Percentiles rank a stretch among this genome's conserved stretches.
Conservation (phyloP, 441 rosid genomes). For the Breynia disticha region DNA sequence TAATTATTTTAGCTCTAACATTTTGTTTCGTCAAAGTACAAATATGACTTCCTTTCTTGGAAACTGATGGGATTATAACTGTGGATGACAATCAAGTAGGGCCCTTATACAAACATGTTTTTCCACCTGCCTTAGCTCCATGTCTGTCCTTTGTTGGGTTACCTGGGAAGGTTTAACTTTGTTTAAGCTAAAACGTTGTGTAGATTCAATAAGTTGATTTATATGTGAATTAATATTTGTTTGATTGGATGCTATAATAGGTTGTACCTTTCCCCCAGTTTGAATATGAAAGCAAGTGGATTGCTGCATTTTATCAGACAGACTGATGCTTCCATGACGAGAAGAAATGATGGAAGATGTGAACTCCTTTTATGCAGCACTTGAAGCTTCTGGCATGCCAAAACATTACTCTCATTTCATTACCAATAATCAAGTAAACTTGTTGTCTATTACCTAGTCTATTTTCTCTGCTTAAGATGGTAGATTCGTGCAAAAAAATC, state of each 20-base stretch:
- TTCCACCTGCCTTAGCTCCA: conserved; percentile 61
- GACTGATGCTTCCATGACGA: conserved; percentile 38
- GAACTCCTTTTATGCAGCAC: conserved; percentile 33
- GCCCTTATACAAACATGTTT: conserved; percentile 63
- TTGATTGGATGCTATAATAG: conserved; percentile 21
- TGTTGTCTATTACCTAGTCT: not conserved
- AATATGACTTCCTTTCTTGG: conserved; percentile 58
- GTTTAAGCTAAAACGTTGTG: conserved; percentile 3
- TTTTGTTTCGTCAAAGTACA: conserved; percentile 33
- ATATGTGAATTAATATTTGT: not conserved
- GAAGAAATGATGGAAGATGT: conserved; percentile 56
- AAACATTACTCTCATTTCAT: conserved; percentile 50
- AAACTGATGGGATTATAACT: conserved; percentile 42
- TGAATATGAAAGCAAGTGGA: conserved; percentile 78
- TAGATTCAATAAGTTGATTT: conserved; percentile 2
- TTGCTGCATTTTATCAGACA: conserved; percentile 57
- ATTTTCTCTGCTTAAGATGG: too few relatives aligned
- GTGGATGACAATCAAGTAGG: conserved; percentile 66
- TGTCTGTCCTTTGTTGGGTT: conserved; percentile 70
- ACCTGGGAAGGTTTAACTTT: conserved; percentile 48
- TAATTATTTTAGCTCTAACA: not conserved
- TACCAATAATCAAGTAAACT: conserved; percentile 29
- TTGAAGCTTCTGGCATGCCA: conserved; percentile 38
- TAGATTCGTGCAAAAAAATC: too few relatives aligned
- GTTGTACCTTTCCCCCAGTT: conserved; percentile 37